Conservation (phyloP, 805 yeast genomes). For the Candida maesae region DNA sequence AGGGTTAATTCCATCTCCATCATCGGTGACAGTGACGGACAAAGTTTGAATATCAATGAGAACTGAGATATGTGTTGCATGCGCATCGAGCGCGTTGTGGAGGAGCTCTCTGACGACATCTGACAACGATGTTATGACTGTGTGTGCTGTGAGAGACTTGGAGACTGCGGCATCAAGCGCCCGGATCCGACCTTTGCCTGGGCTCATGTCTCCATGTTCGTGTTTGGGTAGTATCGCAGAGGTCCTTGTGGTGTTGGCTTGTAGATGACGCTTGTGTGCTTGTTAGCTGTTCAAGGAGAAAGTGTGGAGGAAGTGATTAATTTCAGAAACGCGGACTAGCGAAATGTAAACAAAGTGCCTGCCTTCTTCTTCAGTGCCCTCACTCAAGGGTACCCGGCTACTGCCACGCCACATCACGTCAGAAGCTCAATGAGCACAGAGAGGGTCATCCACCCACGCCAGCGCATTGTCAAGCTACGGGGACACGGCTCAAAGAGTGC, state of each 20-base stretch:
- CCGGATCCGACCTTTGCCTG: constrained; percentile 1
- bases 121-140: constrained; percentile 32
- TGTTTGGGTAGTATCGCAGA: too few relatives aligned
- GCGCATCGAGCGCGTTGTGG: constrained; percentile 54
- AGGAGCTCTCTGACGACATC: constrained; percentile 47
- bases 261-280: too few relatives aligned
- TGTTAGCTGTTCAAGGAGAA: too few relatives aligned
- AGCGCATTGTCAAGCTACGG: constrained; percentile 15
- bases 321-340: too few relatives aligned
- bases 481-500: constrained; percentile 3
- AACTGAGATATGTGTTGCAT: constrained; percentile 29
- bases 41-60: constrained; percentile 47
- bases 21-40: constrained; percentile 43
- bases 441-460: constrained; percentile 9
- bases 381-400: too few relatives aligned
- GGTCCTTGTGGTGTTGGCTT: too few relatives aligned
- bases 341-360: neutral
- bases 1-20: constrained; percentile 66
- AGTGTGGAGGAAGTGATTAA: too few relatives aligned
- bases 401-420: too few relatives aligned
- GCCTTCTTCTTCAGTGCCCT: too few relatives aligned
- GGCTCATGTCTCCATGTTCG: neutral
- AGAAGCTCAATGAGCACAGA: constrained; percentile 7
- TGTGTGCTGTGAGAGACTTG: constrained; percentile 14
- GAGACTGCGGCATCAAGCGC: constrained; percentile 6